Base-by-base conservation (phyloP, 1,139 yeast species). In the Zhuliangozyma blackwelliae region DNA sequence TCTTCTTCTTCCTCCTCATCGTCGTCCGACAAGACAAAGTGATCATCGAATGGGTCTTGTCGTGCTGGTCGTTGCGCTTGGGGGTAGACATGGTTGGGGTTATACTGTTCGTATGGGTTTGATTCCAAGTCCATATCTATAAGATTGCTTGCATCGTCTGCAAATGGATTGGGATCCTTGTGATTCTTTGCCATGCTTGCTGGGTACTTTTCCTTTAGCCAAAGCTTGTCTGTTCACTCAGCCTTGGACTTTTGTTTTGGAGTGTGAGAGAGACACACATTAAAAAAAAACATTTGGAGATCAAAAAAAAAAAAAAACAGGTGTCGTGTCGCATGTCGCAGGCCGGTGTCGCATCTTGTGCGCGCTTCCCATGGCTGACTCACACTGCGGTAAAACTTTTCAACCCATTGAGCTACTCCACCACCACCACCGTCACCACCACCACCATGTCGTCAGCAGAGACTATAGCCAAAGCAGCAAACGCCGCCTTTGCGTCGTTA, bases 391-490 rank as follows among this genome's bases (percentile, higher is more conserved):
- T 9, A 13, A 9, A 27, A 16, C 5, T 8, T 27, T 27, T 16
- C 16, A 7, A 16, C 31, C 22, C 6, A 27, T 28, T 28, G 7
- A 7, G 3, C n/a, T n/a, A 10, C 8, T 9, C 28, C 22, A 12
- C 11, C n/a, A n/a, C n/a, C n/a, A n/a, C 21, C n/a, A 7, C 29
- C 13, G 4, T 13, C 7, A 5, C 3, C 27, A 30, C 31, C 16
- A 16, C 16, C 16, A 16, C 16, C 25, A 27, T n/a, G 21, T 44
- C 43, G 44, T 37, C 48, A 10, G 87, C 94, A 12, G 92, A 83
- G 60, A 61, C 67, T 36, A 85, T 90, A 40, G 97, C 98, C 8
- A 76, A 64, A 48, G 75, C 75, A 23, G 96, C 97, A 7, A 86
- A 82, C 49, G 51, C 62, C 10, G 92, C 97, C 3, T 88, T 95